phyloP scores from a whole-genome alignment of 768 basidiomycete genomes.

The Chlorophyllum brunneum region DNA sequence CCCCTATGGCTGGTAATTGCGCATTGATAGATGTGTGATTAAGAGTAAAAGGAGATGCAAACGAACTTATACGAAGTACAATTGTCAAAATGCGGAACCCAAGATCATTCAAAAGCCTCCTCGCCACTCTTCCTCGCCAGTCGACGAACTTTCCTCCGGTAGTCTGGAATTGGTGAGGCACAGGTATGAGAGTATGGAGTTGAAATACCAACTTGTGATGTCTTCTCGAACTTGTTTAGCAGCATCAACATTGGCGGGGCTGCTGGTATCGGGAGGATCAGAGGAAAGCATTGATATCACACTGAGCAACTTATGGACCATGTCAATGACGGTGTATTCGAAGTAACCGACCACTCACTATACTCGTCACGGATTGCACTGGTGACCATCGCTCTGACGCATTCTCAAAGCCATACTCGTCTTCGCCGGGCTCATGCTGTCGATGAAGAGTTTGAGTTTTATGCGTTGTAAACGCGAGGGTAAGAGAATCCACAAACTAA shows the following conservation, averaged over 20 bases:
- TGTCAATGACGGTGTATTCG: neutral
- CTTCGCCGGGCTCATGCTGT: slow-evolving; percentile 92
- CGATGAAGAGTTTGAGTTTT: neutral
- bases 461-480: neutral
- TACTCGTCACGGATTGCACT: slow-evolving; percentile 92
- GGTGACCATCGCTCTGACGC: slow-evolving; percentile 98
- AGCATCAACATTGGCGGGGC: slow-evolving; percentile 95
- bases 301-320: slow-evolving; percentile 73
- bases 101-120: slow-evolving; percentile 69
- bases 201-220: slow-evolving; percentile 41
- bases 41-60: slow-evolving; percentile 4
- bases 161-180: slow-evolving; percentile 41
- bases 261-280: slow-evolving; percentile 86
- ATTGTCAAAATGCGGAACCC: slow-evolving; percentile 3
- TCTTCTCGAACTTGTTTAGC: slow-evolving; percentile 82
- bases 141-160: slow-evolving; percentile 95
- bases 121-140: slow-evolving; percentile 86
- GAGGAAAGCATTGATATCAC: slow-evolving; percentile 95
- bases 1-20: no score
- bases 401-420: slow-evolving; percentile 96
- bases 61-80: neutral
- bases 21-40: neutral
- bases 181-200: slow-evolving; percentile 3
- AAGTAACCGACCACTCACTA: slow-evolving; percentile 46
- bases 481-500: slow-evolving; percentile 46